Evolutionary conservation across 2,329 filamentous ascomycete genomes (phyloP), one percentile per base, ranked within the genome.

Genomic region (Cytospora leucostoma): DNA sequence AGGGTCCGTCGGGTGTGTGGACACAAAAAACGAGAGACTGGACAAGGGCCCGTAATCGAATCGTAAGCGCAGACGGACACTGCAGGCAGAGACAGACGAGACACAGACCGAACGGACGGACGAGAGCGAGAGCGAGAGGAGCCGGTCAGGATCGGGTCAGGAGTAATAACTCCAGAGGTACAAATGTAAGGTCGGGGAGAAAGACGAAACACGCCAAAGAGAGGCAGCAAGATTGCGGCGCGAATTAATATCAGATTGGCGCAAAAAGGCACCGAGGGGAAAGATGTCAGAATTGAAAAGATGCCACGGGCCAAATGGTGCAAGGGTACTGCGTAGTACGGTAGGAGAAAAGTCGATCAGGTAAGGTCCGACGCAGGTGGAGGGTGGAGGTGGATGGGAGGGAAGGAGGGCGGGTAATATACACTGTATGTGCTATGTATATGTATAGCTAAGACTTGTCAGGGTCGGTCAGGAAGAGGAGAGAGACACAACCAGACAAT

Each of bases 201-300:
- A 44, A 44, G 13, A 44, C 40, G 40, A 19, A 44, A 44, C 40
- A 44, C 40, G 54, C n/a, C 54, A 33, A 56, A 32, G 21, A 53
- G 54, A 35, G 27, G 35, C 21, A 52, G 59, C 38, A 44, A 61
- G 40, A 56, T 56, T 55, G 59, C 51, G 59, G 59, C 51, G 51
- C 51, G 51, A 40, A 13, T 37, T 49, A 47, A 35, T 40, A 56
- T 49, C 33, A 49, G 59, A 55, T 55, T 33, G 32, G 47, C 33
- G 49, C 33, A 37, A 47, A 27, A 21, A n/a, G n/a, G 50, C 44
- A 15, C 49, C 33, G 50, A 49, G 50, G 21, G 50, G 21, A 12
- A 53, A 19, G 38, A 21, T 51, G 32, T 15, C 27, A n/a, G 44
- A 35, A 15, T 21, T 35, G 40, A 47, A 37, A 51, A 52, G 34